A percentile compares a stretch with the other conserved stretches of the same genome.
Conservation (phyloP, 2,329 filamentous ascomycete species). For the Cyclaneusma minus region DNA sequence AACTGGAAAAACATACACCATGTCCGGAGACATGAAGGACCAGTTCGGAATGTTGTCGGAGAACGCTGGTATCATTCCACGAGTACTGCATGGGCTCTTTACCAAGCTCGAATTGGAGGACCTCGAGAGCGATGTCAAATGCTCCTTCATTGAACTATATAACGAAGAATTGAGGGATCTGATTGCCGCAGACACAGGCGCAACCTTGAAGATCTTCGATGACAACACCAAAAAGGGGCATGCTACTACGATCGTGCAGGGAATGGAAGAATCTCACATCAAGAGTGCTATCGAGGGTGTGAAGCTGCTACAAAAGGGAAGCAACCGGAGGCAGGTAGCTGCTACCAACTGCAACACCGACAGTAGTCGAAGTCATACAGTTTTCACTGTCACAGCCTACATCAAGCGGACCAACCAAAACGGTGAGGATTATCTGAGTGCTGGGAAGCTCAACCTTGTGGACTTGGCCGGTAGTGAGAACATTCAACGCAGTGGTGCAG, state of each 20-base stretch:
- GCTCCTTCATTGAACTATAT: conserved; percentile 96
- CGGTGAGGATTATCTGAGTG: conserved; percentile 78
- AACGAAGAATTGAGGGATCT: conserved; percentile 93
- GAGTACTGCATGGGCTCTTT: conserved; percentile 78
- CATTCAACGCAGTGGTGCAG: conserved; percentile 88
- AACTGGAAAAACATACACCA: conserved; percentile 97
- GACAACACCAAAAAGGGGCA: conserved; percentile 79
- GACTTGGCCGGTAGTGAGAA: conserved; percentile 96
- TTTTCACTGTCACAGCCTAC: conserved; percentile 90
- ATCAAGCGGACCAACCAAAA: conserved; percentile 68
- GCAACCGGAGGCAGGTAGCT: conserved; percentile 90
- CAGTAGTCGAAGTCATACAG: conserved; percentile 90
- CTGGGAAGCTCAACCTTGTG: conserved; percentile 89
- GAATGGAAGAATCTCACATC: conserved; percentile 95
- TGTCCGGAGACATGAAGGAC: conserved; percentile 95
- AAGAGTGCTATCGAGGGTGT: conserved; percentile 74
- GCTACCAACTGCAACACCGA: conserved; percentile 99
- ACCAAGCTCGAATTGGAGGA: conserved; percentile 65
- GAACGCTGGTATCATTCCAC: conserved; percentile 85
- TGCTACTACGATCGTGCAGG: conserved; percentile 75
- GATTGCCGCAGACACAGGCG: conserved; percentile 63
- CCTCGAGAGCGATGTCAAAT: conserved; percentile 80
- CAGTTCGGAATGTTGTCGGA: conserved; percentile 75
- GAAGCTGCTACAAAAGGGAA: conserved; percentile 75
- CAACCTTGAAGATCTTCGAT: conserved; percentile 91